phyloP scores from a whole-genome alignment of 1,139 yeast species.

The Kodamaea derodonti region DNA sequence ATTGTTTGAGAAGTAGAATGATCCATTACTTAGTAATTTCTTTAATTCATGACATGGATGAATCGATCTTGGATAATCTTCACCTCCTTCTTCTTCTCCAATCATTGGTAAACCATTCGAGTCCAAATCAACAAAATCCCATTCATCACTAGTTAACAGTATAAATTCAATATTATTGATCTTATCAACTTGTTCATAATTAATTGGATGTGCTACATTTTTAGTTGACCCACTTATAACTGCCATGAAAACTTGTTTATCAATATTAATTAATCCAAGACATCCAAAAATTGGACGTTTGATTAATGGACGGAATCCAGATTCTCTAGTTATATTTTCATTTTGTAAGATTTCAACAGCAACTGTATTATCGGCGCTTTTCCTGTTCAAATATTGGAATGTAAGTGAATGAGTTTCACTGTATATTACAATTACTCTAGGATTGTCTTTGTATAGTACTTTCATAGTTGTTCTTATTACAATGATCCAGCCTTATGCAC shows the following conservation, averaged over 20 bases:
- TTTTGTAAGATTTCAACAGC: slow-evolving; percentile 51
- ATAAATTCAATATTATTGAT: slow-evolving; percentile 83
- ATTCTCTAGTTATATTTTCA: slow-evolving; percentile 32
- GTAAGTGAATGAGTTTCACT: slow-evolving; percentile 50
- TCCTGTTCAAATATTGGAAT: slow-evolving; percentile 36
- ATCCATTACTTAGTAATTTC: slow-evolving; percentile 78
- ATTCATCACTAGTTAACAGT: slow-evolving; percentile 63
- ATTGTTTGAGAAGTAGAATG: slow-evolving; percentile 88
- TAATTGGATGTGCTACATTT: slow-evolving; percentile 81
- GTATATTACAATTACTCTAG: slow-evolving; percentile 52
- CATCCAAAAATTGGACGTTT: slow-evolving; percentile 71
- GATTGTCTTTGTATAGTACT: slow-evolving; percentile 44
- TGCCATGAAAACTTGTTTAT: slow-evolving; percentile 66
- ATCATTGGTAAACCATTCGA: slow-evolving; percentile 56
- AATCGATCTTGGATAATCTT: slow-evolving; percentile 34
- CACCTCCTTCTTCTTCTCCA: slow-evolving; percentile 7
- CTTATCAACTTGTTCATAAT: slow-evolving; percentile 73
- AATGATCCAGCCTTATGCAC: too few species aligned
- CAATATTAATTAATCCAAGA: slow-evolving; percentile 74
- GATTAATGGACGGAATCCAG: slow-evolving; percentile 47
- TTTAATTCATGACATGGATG: slow-evolving; percentile 85
- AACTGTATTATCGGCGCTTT: slow-evolving; percentile 32
- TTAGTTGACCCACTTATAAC: slow-evolving; percentile 69
- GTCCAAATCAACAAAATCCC: slow-evolving; percentile 75
- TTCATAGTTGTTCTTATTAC: too few species aligned